These are phyloP conservation scores for Lathyrus sativus DNA, from an alignment of 306 rosid species.

Conservation along the genomic window DNA sequence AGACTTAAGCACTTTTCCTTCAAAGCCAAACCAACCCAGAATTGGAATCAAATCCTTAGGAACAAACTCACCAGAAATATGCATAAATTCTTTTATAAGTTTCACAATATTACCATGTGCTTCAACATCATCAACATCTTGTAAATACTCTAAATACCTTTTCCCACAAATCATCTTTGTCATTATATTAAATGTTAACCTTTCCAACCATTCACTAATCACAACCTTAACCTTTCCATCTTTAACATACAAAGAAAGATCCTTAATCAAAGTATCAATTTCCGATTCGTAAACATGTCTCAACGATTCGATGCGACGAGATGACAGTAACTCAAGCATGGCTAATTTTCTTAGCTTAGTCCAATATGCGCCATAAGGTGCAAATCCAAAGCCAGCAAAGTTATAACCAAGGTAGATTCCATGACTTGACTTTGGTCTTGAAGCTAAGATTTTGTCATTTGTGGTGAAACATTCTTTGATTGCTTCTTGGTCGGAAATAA, in stretches of 20 bases:
- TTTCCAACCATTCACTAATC: slow-evolving; percentile 52
- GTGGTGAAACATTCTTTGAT: slow-evolving; percentile 62
- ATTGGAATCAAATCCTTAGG: slow-evolving; percentile 52
- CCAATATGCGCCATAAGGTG: slow-evolving; percentile 53
- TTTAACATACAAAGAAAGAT: slow-evolving; percentile 9
- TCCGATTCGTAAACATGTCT: slow-evolving; percentile 43
- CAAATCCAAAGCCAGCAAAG: slow-evolving; percentile 53
- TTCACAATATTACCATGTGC: slow-evolving; percentile 45
- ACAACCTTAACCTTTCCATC: slow-evolving; percentile 35
- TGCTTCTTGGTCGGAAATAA: slow-evolving; percentile 52
- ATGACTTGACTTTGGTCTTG: slow-evolving; percentile 51
- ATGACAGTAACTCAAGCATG: slow-evolving; percentile 48
- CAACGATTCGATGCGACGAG: slow-evolving; percentile 47
- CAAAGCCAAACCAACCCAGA: slow-evolving; percentile 46
- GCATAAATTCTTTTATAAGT: slow-evolving; percentile 52
- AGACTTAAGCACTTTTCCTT: slow-evolving; percentile 40
- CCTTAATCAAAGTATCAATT: slow-evolving; percentile 36
- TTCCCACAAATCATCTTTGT: slow-evolving; percentile 52
- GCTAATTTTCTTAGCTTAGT: slow-evolving; percentile 46
- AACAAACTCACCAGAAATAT: slow-evolving; percentile 45
- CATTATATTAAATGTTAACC: slow-evolving; percentile 46
- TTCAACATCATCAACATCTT: slow-evolving; percentile 47
- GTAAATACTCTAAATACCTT: slow-evolving; percentile 48
- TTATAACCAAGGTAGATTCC: slow-evolving; percentile 53
- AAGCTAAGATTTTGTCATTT: slow-evolving; percentile 49